Percentiles rank a stretch among this genome's conserved stretches.
Conservation (phyloP, 2,329 filamentous ascomycete species). For the Exophiala sp. region DNA sequence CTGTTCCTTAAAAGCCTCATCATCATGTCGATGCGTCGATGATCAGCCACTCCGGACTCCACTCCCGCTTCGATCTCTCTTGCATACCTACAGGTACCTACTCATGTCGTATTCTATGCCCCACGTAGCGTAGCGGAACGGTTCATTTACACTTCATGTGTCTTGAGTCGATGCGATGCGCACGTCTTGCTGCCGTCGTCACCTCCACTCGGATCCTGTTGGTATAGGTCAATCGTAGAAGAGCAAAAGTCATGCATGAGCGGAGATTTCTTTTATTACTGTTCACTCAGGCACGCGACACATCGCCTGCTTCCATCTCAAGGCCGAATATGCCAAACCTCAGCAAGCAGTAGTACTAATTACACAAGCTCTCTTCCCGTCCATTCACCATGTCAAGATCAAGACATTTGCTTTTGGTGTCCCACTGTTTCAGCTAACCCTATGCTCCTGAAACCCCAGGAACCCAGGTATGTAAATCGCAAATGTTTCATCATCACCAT, state of each 20-base stretch:
- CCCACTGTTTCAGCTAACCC: not conserved
- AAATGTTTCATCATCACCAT: conserved; percentile 6
- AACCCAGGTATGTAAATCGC: not conserved
- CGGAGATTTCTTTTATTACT: conserved; percentile 15
- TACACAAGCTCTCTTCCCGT: conserved; percentile 4
- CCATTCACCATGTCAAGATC: not conserved
- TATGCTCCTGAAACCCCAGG: not conserved
- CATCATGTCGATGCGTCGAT: too few relatives aligned
- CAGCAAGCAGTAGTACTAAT: not conserved
- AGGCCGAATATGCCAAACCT: not conserved
- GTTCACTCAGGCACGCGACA: conserved; percentile 6
- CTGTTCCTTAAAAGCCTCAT: too few relatives aligned
- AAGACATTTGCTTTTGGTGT: conserved; percentile 2
- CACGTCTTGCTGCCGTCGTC: too few relatives aligned
- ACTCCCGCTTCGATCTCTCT: too few relatives aligned
- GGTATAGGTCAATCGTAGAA: too few relatives aligned
- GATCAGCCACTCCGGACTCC: too few relatives aligned
- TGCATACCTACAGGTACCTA: too few relatives aligned
- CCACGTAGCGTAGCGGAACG: too few relatives aligned
- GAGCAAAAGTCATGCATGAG: conserved; percentile 1
- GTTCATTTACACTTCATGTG: too few relatives aligned
- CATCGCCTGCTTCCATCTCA: not conserved
- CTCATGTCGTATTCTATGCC: too few relatives aligned
- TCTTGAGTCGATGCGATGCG: too few relatives aligned
- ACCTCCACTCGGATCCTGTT: too few relatives aligned